Conservation (phyloP, 2,329 filamentous ascomycete species). For the Talaromyces funiculosus region DNA sequence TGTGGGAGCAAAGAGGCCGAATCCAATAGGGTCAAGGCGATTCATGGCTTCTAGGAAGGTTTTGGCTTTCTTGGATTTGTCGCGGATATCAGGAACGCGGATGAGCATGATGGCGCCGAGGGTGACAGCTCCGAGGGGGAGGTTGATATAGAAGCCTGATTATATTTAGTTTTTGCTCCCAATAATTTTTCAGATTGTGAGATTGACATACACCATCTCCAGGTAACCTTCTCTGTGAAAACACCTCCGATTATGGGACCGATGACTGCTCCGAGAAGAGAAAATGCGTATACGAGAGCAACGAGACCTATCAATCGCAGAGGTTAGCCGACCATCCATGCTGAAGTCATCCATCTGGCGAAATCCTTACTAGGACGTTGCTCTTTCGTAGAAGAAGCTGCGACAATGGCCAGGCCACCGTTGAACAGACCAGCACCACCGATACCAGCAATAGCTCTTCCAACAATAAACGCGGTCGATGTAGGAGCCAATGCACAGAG, state of each 20-base stretch:
- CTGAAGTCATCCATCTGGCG: not conserved
- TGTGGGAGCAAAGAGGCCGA: conserved; percentile 1
- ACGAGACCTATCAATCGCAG: conserved; percentile 2
- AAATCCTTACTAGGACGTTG: conserved; percentile 6
- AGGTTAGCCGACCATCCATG: not conserved
- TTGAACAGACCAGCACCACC: conserved; percentile 26
- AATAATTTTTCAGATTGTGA: not conserved
- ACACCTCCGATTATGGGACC: conserved; percentile 7
- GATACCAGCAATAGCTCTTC: conserved; percentile 31
- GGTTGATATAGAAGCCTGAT: conserved; percentile 10
- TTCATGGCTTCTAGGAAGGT: conserved; percentile 7
- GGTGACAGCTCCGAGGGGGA: not conserved
- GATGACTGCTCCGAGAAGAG: conserved; percentile 2
- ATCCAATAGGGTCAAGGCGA: conserved; percentile 6
- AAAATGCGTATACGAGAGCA: conserved; percentile 5
- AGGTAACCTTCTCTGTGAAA: conserved; percentile 5
- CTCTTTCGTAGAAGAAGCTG: conserved; percentile 10
- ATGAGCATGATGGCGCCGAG: conserved; percentile 5
- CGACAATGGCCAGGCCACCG: conserved; percentile 19
- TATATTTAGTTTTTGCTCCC: not conserved
- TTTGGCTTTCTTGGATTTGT: conserved; percentile 5
- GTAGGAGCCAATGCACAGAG: conserved; percentile 28
- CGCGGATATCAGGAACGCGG: conserved; percentile 7
- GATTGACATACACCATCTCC: conserved; percentile 10
- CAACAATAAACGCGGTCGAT: conserved; percentile 29